Base-by-base conservation (phyloP, 768 basidiomycete genomes). In the Auricularia auricula-judae region DNA sequence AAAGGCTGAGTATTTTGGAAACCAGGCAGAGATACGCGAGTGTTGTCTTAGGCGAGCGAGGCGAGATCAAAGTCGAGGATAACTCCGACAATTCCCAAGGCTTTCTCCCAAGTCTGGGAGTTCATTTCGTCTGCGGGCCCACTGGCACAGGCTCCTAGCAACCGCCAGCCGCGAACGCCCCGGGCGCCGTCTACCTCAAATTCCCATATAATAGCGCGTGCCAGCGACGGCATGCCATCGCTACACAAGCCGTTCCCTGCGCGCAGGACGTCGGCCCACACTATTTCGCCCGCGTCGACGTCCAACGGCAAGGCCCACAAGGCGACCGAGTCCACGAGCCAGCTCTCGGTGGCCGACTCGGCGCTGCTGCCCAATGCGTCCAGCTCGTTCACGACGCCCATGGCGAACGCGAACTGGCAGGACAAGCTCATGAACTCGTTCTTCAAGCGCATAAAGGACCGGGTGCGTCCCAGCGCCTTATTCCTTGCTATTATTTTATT, bases 341-440 rank as follows among this genome's bases (percentile, higher is more conserved):
- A 63, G 39, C 29, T 63, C 2, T 54, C 14, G 11, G 11, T 63
- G 11, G 33, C 56, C 16, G 56, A 59, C 58, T 64, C 36, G 63
- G 44, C 39, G 23, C 33, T 29, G 56, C 8, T 33, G 29, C 56
- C 23, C 29, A 14, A 59, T 10, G 11, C 56, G 5, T 14, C 16
- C 29, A 12, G 14, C 23, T 33, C 56, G 56, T 34, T 59, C 34
- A 23, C 23, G 7, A 10, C 56, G 56, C 56, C 56, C 7, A 36
- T 36, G 23, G 47, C 54, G 35, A 60, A 44, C 36, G 12, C 42
- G 62, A 23, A 42, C 43, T 59, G 56, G 56, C 29, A 59, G 34
- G 56, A 59, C 44, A 47, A 47, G 36, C 42, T 53, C 33, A 16
- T 65, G 65, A 63, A 10, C 36, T 64, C 39, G n/a, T 67, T 36